Conservation (phyloP, 2,329 filamentous ascomycete species). For the Fusarium xyrophilum region DNA sequence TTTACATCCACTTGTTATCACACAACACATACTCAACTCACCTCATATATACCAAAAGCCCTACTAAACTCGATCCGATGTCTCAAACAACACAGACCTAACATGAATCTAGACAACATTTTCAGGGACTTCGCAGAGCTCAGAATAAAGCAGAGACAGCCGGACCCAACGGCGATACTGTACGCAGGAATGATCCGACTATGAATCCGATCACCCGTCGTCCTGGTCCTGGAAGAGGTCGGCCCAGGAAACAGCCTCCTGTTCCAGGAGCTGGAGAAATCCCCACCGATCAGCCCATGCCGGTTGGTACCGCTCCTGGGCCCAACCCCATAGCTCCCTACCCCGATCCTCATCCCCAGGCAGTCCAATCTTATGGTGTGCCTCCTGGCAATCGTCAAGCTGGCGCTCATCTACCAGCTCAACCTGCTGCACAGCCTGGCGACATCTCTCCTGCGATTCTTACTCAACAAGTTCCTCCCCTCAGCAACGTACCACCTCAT, state of each 20-base stretch:
- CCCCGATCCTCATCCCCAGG: conserved; percentile 9
- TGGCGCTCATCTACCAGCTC: background rate
- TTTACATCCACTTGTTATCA: background rate
- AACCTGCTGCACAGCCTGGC: background rate
- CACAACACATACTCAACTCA: background rate
- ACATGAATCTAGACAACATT: conserved; percentile 59
- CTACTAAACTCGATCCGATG: background rate
- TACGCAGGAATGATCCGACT: conserved; percentile 57
- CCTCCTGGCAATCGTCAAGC: background rate
- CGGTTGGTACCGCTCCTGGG: background rate
- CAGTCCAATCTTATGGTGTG: background rate
- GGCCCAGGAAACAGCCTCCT: conserved; percentile 57
- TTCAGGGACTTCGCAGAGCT: conserved; percentile 63
- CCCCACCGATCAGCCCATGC: conserved; percentile 11
- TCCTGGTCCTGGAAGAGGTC: conserved; percentile 63
- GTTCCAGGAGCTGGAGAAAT: conserved; percentile 22
- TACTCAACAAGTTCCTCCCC: background rate
- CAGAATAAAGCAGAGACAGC: conserved; percentile 60
- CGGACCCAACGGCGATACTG: conserved; percentile 45
- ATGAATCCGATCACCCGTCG: conserved; percentile 66
- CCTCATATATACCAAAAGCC: background rate
- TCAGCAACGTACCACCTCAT: background rate
- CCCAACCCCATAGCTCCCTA: conserved; percentile 10
- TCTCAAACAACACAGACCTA: conserved; percentile 7
- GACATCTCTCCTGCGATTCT: background rate